Base-by-base conservation (phyloP, 371 early-diverging fungal species). In the Mucor indicus region DNA sequence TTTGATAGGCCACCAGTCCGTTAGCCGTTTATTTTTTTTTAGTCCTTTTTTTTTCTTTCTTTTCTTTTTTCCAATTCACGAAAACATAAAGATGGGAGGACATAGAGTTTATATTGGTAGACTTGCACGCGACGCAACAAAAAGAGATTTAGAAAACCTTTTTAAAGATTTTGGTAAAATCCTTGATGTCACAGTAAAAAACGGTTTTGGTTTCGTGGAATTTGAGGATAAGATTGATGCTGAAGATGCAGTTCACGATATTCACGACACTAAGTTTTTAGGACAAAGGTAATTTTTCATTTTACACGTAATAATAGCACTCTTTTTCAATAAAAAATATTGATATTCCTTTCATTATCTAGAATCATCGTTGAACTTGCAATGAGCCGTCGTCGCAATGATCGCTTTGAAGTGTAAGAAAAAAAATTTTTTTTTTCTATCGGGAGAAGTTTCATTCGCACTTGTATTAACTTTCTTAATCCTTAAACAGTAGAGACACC, bases 151-250 rank as follows among this genome's bases (percentile, higher is more conserved):
- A 31, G 83, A 85, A 60, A 56, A 57, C 43, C 75, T 83, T 36
- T 83, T 85, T 55, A 68, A 75, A 40, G 66, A 64, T 21, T 81
- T 70, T 47, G 85, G 85, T 24, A 64, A 71, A 41, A 75, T 86
- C 54, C 72, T 76, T 50, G 86, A 85, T 43, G 71, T 81, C 39
- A 83, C 75, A 20, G 62, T 85, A 38, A 81, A 81, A 59, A 78
- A 68, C 39, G 85, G 86, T 27, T 86, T 86, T 59, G 87, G 86
- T 21, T 86, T 85, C 65, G 82, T 85, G 25, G 75, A 85, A 54
- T 85, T 81, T 50, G 69, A 65, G 31, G 83, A 85, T 52, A 65
- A 61, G 41, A 59, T 74, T 31, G 82, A 83, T 67, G 86, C 86
- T 38, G 72, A 81, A 48, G 87, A 86, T 68, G 84, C 75, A n/a